phyloP scores from a whole-genome alignment of 371 early-diverging fungal species.

The Apophysomyces ossiformis region DNA sequence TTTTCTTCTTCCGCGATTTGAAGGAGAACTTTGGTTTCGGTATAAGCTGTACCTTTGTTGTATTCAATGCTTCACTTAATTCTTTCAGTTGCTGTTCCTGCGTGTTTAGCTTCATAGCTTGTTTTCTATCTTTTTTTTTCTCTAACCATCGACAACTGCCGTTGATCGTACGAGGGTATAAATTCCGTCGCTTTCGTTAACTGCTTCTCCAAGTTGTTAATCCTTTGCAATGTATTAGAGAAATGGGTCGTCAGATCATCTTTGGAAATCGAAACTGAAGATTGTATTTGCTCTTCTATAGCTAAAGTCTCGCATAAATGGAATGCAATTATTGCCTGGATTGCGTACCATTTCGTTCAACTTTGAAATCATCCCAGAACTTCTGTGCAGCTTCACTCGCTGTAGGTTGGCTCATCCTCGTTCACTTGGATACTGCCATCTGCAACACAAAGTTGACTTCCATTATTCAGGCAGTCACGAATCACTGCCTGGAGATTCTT shows the following conservation, averaged over 20 bases:
- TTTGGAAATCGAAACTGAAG: conserved; percentile 30
- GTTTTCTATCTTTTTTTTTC: neutral
- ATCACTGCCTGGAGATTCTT: neutral
- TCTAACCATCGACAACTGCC: conserved; percentile 53
- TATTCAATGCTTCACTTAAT: conserved; percentile 39
- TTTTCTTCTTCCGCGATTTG: conserved; percentile 53
- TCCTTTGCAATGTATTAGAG: conserved; percentile 41
- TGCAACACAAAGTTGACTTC: neutral
- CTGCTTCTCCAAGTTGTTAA: conserved; percentile 56
- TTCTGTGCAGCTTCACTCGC: conserved; percentile 46
- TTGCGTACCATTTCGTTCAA: conserved; percentile 35
- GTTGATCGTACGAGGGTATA: conserved; percentile 64
- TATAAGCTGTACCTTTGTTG: conserved; percentile 37
- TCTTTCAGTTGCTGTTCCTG: conserved; percentile 54
- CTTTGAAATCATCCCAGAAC: conserved; percentile 48
- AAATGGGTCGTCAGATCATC: conserved; percentile 36
- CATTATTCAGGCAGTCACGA: neutral
- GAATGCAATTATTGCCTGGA: neutral
- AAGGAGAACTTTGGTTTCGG: conserved; percentile 70
- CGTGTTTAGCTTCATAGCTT: conserved; percentile 1
- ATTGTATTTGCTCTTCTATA: conserved; percentile 38
- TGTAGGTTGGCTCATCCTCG: conserved; percentile 18
- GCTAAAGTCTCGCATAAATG: conserved; percentile 21
- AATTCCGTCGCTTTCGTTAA: conserved; percentile 58
- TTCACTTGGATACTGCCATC: neutral